Percentiles rank a stretch among this genome's conserved stretches.
phyloP scores from a whole-genome alignment of 495 filamentous ascomycete species.

The Aspergillus mulundensis region DNA sequence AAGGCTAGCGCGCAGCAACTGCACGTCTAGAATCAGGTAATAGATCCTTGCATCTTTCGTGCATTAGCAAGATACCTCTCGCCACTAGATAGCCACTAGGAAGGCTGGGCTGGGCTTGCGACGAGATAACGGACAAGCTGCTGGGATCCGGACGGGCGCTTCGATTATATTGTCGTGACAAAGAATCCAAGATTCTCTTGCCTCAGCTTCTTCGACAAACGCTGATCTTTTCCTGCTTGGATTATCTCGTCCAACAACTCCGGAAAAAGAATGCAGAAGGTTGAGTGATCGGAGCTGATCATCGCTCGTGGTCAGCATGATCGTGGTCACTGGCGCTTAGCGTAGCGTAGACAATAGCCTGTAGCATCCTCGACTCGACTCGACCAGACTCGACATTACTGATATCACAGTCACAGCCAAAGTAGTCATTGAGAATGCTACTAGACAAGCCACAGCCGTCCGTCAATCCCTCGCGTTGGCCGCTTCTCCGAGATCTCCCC shows the following conservation, averaged over 20 bases:
- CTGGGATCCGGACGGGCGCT: neutral
- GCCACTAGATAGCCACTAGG: slow-evolving; percentile 3
- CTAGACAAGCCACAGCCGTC: slow-evolving; percentile 4
- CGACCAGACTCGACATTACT: neutral
- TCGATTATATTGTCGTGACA: neutral
- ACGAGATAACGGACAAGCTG: slow-evolving; percentile 1
- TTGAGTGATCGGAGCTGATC: neutral
- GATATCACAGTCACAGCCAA: neutral
- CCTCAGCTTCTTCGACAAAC: neutral
- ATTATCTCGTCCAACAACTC: slow-evolving; percentile 13
- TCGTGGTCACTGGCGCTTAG: slow-evolving; percentile 2
- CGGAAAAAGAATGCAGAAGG: slow-evolving; percentile 9
- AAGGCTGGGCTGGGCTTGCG: neutral
- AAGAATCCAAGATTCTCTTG: neutral
- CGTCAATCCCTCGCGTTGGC: slow-evolving; percentile 1
- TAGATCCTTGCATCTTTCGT: slow-evolving; percentile 6
- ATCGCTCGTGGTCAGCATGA: neutral
- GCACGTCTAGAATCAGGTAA: neutral
- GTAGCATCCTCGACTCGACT: neutral
- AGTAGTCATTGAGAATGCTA: neutral
- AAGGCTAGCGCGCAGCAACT: neutral
- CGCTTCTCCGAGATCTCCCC: slow-evolving; percentile 3
- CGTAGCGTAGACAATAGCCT: neutral
- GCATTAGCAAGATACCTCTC: slow-evolving; percentile 3
- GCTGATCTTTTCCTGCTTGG: neutral